These are phyloP conservation scores for Moniliella sp. DNA, from an alignment of 1,284 basidiomycete species.

Conservation along the genomic window DNA sequence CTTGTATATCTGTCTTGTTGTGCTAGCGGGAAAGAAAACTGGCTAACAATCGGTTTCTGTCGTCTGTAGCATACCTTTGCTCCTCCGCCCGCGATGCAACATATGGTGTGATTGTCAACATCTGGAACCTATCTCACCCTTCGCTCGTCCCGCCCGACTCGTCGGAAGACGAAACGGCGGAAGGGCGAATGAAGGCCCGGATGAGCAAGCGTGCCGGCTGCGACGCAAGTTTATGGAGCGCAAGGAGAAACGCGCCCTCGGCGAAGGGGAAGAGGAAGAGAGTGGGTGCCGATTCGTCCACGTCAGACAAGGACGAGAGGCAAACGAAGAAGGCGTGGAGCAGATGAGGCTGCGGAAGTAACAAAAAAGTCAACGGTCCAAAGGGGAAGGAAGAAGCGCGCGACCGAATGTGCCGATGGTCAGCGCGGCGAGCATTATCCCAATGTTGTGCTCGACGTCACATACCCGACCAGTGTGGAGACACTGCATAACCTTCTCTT, in stretches of 20 bases:
- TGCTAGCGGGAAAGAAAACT: too few relatives aligned
- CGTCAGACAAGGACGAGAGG: slow-evolving; percentile 1
- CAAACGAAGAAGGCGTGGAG: too few relatives aligned
- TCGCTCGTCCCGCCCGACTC: slow-evolving; percentile 37
- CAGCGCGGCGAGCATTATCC: slow-evolving; percentile 44
- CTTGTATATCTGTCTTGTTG: not conserved
- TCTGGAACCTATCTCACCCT: slow-evolving; percentile 76
- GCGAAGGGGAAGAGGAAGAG: slow-evolving; percentile 9
- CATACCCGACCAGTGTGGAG: slow-evolving; percentile 71
- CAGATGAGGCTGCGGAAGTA: too few relatives aligned
- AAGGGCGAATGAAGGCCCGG: too few relatives aligned
- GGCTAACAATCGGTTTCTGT: not conserved
- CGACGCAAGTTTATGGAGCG: slow-evolving; percentile 2
- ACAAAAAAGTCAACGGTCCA: too few relatives aligned
- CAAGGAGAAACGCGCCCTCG: slow-evolving; percentile 10
- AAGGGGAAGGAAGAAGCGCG: not conserved
- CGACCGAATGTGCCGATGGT: slow-evolving; percentile 1
- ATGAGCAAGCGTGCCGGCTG: slow-evolving; percentile 5
- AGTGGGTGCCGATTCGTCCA: not conserved
- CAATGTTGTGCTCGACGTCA: slow-evolving; percentile 54
- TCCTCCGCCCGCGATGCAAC: slow-evolving; percentile 88
- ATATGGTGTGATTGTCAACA: slow-evolving; percentile 82
- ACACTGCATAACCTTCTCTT: slow-evolving; percentile 91
- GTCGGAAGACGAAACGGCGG: too few relatives aligned
- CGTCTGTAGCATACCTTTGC: slow-evolving; percentile 64